Conservation (phyloP, 768 basidiomycete species). For the Suillus clintonianus region DNA sequence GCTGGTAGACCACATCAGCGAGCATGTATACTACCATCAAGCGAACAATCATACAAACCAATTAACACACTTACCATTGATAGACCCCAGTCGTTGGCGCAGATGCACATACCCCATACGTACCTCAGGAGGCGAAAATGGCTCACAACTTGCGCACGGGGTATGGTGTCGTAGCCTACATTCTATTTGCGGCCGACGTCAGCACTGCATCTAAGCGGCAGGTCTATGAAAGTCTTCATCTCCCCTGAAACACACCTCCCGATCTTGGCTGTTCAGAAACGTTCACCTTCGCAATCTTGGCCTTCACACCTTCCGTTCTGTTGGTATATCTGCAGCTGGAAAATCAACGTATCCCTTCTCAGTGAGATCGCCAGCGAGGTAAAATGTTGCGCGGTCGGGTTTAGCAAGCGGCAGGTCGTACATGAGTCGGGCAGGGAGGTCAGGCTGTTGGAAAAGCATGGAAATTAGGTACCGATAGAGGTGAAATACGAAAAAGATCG, state of each 20-base stretch:
- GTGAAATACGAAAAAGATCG: not conserved
- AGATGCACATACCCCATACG: not conserved
- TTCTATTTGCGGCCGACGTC: not conserved
- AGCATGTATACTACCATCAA: no score
- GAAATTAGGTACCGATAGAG: not conserved
- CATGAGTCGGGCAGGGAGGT: constrained; percentile 34
- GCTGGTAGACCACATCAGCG: no score
- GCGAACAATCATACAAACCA: no score
- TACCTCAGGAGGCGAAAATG: not conserved
- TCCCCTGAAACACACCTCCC: not conserved
- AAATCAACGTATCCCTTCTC: constrained; percentile 36
- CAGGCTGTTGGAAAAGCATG: constrained; percentile 26
- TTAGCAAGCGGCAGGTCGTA: constrained; percentile 26
- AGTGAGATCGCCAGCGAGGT: constrained; percentile 21
- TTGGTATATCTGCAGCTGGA: constrained; percentile 17
- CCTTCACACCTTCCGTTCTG: not conserved
- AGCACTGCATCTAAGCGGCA: not conserved
- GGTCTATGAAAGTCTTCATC: not conserved
- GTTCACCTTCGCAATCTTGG: not conserved
- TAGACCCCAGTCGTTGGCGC: not conserved
- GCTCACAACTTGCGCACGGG: not conserved
- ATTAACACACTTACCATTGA: no score
- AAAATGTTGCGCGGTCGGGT: constrained; percentile 30
- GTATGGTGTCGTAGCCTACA: not conserved
- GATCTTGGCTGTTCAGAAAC: not conserved